Conservation (phyloP, 495 filamentous ascomycete species). For the Daldinia grandis region DNA sequence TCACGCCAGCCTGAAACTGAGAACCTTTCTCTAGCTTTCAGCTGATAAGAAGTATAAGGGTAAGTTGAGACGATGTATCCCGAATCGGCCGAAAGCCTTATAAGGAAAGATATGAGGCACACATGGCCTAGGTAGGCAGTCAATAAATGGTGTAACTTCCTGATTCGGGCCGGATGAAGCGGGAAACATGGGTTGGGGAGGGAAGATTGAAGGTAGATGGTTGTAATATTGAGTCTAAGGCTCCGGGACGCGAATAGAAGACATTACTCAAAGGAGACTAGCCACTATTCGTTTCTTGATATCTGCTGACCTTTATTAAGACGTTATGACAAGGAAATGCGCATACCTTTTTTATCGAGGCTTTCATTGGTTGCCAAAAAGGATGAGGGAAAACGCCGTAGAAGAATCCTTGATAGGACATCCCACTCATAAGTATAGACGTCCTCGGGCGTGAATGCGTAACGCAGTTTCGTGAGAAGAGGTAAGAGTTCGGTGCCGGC, state of each 20-base stretch:
- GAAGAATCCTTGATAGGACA: slow-evolving; percentile 31
- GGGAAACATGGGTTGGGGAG: slow-evolving; percentile 23
- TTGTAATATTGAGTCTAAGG: slow-evolving; percentile 33
- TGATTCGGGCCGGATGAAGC: slow-evolving; percentile 30
- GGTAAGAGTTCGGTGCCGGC: slow-evolving; percentile 28
- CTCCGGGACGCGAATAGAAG: slow-evolving; percentile 7
- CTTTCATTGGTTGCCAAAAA: slow-evolving; percentile 17
- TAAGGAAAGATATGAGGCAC: slow-evolving; percentile 5
- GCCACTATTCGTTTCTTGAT: slow-evolving; percentile 18
- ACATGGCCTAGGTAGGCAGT: slow-evolving; percentile 26
- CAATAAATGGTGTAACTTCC: slow-evolving; percentile 34
- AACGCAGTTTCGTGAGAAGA: slow-evolving; percentile 25
- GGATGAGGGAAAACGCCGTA: slow-evolving; percentile 23
- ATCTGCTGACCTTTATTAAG: slow-evolving; percentile 20
- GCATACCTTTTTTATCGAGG: slow-evolving; percentile 22
- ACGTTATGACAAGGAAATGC: slow-evolving; percentile 18
- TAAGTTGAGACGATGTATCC: slow-evolving; percentile 15
- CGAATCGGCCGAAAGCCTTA: slow-evolving; percentile 13
- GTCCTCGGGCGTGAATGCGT: slow-evolving; percentile 39
- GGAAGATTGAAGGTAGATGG: slow-evolving; percentile 20
- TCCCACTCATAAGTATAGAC: slow-evolving; percentile 21
- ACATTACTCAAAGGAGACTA: slow-evolving; percentile 7
- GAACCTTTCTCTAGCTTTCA: slow-evolving; percentile 1
- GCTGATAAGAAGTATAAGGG: slow-evolving; percentile 10
- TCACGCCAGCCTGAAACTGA: slow-evolving; percentile 12